These are phyloP conservation scores for Acanthamoeba triangularis DNA, from an alignment of 208 protist genomes.

Conservation along the genomic window DNA sequence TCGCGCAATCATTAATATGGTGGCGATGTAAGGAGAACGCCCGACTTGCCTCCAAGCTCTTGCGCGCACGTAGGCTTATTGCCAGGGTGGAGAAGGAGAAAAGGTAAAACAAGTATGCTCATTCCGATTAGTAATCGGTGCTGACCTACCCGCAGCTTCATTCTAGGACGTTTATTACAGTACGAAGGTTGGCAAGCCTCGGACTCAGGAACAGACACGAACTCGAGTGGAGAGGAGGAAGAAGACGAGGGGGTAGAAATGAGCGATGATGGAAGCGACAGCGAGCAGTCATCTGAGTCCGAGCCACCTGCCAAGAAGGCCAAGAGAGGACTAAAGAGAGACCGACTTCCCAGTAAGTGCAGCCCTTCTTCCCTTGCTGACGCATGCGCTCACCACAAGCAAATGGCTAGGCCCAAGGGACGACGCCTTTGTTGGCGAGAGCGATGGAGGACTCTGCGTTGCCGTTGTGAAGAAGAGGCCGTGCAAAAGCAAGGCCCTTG, in stretches of 20 bases:
- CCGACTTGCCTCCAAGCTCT: background rate
- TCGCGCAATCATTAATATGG: background rate
- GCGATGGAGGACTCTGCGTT: background rate
- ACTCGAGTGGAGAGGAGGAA: background rate
- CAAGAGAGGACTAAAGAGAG: background rate
- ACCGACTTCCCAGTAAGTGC: background rate
- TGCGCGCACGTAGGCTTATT: background rate
- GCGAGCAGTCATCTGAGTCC: background rate
- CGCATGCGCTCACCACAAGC: background rate
- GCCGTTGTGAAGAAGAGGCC: constrained; percentile 17
- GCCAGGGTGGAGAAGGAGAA: background rate
- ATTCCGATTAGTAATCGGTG: no score
- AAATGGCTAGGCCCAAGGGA: background rate
- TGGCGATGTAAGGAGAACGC: background rate
- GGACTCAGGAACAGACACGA: background rate
- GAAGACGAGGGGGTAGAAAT: background rate
- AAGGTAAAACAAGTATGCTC: background rate
- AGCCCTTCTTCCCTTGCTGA: background rate
- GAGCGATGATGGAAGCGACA: background rate
- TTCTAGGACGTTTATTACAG: background rate
- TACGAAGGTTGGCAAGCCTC: constrained; percentile 19
- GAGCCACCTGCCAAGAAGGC: constrained; percentile 37
- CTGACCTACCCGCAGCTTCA: background rate
- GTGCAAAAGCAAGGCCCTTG: constrained; percentile 28
- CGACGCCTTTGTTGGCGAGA: background rate